phyloP scores from a whole-genome alignment of 2,329 filamentous ascomycete species.

The Amesomyces nigricolor region DNA sequence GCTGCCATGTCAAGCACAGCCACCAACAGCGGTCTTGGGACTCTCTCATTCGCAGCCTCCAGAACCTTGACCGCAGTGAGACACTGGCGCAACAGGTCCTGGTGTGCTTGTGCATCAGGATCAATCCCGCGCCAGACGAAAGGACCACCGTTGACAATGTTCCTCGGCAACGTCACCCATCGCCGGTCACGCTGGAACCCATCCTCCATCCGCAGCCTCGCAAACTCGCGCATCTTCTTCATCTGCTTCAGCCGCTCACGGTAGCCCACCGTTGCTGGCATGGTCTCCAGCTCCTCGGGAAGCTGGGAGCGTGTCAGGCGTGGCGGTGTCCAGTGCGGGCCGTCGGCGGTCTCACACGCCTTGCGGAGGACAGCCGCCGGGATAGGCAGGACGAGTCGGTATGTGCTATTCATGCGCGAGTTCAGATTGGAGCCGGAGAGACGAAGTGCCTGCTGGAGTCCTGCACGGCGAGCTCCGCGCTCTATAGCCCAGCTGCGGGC shows the following conservation, averaged over 20 bases:
- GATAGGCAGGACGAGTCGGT: constrained; percentile 35
- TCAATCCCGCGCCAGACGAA: constrained; percentile 24
- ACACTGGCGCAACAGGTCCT: constrained; percentile 29
- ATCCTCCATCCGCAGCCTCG: constrained; percentile 10
- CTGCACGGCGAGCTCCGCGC: constrained; percentile 42
- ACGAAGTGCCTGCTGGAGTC: constrained; percentile 39
- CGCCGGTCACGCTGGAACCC: not conserved
- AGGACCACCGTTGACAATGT: constrained; percentile 25
- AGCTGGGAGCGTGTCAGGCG: not conserved
- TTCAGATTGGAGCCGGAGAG: constrained; percentile 36
- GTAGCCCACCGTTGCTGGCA: constrained; percentile 17
- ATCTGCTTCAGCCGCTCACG: constrained; percentile 5
- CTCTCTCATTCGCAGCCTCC: constrained; percentile 19
- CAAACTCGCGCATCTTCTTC: constrained; percentile 10
- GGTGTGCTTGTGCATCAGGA: constrained; percentile 23
- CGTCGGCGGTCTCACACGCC: constrained; percentile 21
- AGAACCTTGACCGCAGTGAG: constrained; percentile 25
- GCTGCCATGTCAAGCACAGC: constrained; percentile 18
- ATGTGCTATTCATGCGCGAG: constrained; percentile 36
- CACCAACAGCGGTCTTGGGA: constrained; percentile 29
- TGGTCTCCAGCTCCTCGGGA: constrained; percentile 17
- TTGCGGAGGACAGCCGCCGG: constrained; percentile 26
- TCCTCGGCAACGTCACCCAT: constrained; percentile 25
- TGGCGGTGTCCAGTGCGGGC: constrained; percentile 23
- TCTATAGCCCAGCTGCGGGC: constrained; percentile 30